Conservation (phyloP, 2,329 filamentous ascomycete genomes). For the Fusarium globosum region DNA sequence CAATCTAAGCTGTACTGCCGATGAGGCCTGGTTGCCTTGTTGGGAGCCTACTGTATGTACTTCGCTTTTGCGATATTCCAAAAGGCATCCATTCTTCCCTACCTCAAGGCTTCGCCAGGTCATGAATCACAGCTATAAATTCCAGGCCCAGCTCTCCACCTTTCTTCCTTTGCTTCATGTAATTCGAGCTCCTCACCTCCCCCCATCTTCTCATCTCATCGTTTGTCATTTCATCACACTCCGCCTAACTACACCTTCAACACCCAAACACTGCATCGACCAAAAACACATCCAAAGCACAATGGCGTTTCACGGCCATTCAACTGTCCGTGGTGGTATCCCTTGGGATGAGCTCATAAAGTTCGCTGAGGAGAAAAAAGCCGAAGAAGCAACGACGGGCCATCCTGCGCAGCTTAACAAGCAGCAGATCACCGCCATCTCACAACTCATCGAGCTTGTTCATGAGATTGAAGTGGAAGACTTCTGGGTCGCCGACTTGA, state of each 20-base stretch:
- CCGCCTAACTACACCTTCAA: background rate
- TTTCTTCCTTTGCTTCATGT: background rate
- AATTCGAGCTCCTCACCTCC: background rate
- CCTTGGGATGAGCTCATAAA: constrained; percentile 36
- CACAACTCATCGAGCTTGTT: constrained; percentile 50
- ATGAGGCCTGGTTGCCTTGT: constrained; percentile 2
- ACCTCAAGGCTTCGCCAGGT: background rate
- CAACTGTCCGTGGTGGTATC: background rate
- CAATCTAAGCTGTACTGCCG: background rate
- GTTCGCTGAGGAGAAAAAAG: constrained; percentile 32
- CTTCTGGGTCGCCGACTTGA: constrained; percentile 47
- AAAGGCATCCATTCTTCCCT: background rate
- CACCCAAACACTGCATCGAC: background rate
- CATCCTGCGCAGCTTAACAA: constrained; percentile 52
- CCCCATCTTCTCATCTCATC: background rate
- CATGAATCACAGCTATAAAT: constrained; percentile 17
- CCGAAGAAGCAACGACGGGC: constrained; percentile 22
- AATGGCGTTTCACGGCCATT: background rate
- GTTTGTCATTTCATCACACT: background rate
- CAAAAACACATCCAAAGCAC: background rate
- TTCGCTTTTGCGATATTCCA: constrained; percentile 23
- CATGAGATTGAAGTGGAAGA: constrained; percentile 45
- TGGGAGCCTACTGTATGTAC: constrained; percentile 14
- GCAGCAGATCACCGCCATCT: constrained; percentile 54
- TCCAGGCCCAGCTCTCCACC: background rate